Evolutionary conservation across 331 rosid genomes (phyloP).

Genomic region (Arachis monticola): DNA sequence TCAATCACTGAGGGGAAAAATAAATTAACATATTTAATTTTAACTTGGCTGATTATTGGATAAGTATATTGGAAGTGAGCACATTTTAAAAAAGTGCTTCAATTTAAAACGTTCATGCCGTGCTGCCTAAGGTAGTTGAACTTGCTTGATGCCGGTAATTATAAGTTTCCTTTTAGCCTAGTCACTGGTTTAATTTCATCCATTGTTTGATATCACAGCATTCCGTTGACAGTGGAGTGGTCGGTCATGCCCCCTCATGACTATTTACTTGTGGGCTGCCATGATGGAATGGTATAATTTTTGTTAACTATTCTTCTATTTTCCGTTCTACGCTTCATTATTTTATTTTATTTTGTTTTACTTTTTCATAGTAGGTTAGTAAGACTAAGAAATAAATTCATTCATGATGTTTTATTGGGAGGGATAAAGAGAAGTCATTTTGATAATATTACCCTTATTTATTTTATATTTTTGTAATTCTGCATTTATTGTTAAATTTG

Average conservation of each 20-base stretch:
- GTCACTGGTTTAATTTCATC: slow-evolving; percentile 34
- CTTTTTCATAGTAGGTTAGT: not conserved
- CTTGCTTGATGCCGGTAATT: slow-evolving; percentile 25
- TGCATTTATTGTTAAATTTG: slow-evolving; percentile 30
- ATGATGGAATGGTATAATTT: slow-evolving; percentile 85
- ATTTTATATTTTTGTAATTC: slow-evolving; percentile 20
- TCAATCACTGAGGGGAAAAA: not conserved
- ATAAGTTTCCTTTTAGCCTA: slow-evolving; percentile 12
- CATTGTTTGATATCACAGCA: slow-evolving; percentile 59
- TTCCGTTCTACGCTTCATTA: slow-evolving; percentile 17
- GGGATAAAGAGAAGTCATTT: slow-evolving; percentile 6
- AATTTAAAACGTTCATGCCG: slow-evolving; percentile 24
- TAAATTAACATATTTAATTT: slow-evolving; percentile 13
- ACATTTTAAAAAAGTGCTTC: not conserved
- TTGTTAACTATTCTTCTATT: slow-evolving; percentile 26
- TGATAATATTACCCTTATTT: not conserved
- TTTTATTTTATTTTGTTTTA: not conserved
- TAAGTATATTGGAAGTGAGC: slow-evolving; percentile 3
- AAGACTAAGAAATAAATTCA: slow-evolving; percentile 19
- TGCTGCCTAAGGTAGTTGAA: slow-evolving; percentile 24
- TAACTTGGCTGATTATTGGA: slow-evolving; percentile 24
- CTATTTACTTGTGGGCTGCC: slow-evolving; percentile 86
- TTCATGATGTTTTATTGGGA: slow-evolving; percentile 27
- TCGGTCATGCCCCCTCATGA: slow-evolving; percentile 79
- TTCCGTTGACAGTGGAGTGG: slow-evolving; percentile 94